These are phyloP conservation scores for Auricularia heimuer DNA, from an alignment of 768 basidiomycete genomes.

Conservation along the genomic window DNA sequence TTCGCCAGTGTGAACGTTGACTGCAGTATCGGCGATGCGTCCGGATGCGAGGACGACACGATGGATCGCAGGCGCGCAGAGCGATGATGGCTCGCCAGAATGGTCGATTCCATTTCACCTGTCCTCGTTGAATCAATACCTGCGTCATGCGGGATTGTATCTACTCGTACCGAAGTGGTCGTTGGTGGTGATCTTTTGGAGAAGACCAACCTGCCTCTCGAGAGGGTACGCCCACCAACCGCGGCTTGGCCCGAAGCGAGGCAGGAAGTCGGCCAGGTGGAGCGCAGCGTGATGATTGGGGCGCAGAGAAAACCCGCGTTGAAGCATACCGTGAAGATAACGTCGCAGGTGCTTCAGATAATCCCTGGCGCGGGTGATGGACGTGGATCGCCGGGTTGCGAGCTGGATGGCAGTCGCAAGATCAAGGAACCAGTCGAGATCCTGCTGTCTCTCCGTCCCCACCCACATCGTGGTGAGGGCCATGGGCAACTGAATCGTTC, in stretches of 20 bases:
- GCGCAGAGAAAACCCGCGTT: conserved; percentile 1
- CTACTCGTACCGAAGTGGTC: background rate
- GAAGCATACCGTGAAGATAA: background rate
- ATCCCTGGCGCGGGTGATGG: background rate
- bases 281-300: conserved; percentile 26
- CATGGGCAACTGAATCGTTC: background rate
- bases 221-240: conserved; percentile 28
- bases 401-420: background rate
- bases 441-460: background rate
- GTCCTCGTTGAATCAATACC: background rate
- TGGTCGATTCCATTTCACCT: background rate
- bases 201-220: conserved; percentile 18
- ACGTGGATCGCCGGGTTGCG: background rate
- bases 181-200: conserved; percentile 11
- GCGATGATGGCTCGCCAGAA: background rate
- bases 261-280: conserved; percentile 21
- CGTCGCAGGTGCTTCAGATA: background rate
- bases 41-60: background rate
- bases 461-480: background rate
- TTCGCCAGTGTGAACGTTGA: background rate
- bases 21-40: background rate
- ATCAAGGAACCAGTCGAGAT: background rate
- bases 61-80: background rate
- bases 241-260: conserved; percentile 23
- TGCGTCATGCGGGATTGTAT: background rate